Percentiles rank a stretch among this genome's conserved stretches.
Evolutionary conservation across 257 asterid genomes (phyloP).

Genomic region (Solanum pennellii): DNA sequence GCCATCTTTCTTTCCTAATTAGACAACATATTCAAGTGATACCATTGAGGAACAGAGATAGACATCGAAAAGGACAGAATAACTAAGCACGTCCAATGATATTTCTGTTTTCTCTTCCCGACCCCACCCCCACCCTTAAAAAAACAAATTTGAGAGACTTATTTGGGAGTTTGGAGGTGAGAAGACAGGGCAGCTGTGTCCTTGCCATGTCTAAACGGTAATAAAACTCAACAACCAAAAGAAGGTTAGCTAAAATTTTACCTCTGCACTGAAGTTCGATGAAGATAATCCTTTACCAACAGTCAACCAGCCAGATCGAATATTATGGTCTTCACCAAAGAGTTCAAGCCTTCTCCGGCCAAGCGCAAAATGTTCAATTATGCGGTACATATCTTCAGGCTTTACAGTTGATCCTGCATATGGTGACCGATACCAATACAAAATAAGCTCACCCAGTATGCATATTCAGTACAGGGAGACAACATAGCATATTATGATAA

Average conservation of each 20-base stretch:
- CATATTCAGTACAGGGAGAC: background rate
- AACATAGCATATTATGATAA: background rate
- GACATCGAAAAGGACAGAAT: background rate
- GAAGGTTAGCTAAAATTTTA: constrained; percentile 9
- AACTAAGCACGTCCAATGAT: background rate
- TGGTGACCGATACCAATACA: background rate
- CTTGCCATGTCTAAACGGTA: background rate
- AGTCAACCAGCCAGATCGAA: constrained; percentile 98
- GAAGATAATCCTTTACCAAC: constrained; percentile 90
- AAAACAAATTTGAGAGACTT: background rate
- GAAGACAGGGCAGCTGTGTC: background rate
- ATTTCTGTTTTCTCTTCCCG: background rate
- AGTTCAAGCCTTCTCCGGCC: constrained; percentile 99
- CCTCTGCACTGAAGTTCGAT: constrained; percentile 83
- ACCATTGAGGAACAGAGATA: background rate
- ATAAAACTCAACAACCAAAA: background rate
- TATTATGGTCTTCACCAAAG: constrained; percentile 97
- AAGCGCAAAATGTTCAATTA: constrained; percentile 95
- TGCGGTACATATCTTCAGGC: constrained; percentile 98
- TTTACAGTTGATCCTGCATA: constrained; percentile 83
- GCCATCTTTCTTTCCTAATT: background rate
- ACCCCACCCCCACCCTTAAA: background rate
- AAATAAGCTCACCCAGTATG: background rate
- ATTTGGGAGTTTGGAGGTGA: background rate
- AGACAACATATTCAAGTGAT: background rate